Percentiles rank a stretch among this genome's conserved stretches.
Evolutionary conservation across 495 filamentous ascomycete species (phyloP).

Genomic region (Xylaria flabelliformis): DNA sequence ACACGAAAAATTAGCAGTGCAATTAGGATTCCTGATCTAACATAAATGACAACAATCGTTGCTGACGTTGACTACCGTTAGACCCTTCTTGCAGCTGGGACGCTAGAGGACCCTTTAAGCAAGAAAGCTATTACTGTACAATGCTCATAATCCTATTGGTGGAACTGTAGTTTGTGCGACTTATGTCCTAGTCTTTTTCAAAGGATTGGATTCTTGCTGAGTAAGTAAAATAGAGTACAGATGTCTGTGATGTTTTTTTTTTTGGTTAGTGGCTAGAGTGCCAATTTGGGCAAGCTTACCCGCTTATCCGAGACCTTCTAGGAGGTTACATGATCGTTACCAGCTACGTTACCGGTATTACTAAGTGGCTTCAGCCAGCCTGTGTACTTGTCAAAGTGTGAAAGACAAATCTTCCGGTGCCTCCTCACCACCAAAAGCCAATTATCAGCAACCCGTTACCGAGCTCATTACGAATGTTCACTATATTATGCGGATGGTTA

Average conservation of each 20-base stretch:
- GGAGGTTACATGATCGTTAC: background rate
- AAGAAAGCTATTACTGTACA: background rate
- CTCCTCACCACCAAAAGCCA: background rate
- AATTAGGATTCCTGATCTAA: background rate
- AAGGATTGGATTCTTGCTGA: background rate
- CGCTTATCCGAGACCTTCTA: background rate
- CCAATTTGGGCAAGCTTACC: background rate
- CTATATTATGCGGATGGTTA: background rate
- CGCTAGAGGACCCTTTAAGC: background rate
- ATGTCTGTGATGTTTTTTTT: background rate
- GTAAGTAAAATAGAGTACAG: background rate
- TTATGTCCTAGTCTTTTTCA: background rate
- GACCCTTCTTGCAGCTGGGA: slow-evolving; percentile 3
- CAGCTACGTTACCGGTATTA: background rate
- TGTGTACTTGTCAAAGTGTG: background rate
- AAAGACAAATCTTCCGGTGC: background rate
- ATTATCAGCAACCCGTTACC: background rate
- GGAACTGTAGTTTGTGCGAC: background rate
- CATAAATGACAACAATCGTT: background rate
- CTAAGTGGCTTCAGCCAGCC: background rate
- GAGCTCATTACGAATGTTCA: background rate
- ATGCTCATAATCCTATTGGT: background rate
- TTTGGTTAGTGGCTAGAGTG: background rate
- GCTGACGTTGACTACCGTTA: background rate
- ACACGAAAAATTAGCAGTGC: background rate